A percentile compares a stretch with the other conserved stretches of the same genome.
These are phyloP conservation scores for Phlyctochytrium planicorne DNA, from an alignment of 192 early-diverging fungal genomes.

Conservation along the genomic window DNA sequence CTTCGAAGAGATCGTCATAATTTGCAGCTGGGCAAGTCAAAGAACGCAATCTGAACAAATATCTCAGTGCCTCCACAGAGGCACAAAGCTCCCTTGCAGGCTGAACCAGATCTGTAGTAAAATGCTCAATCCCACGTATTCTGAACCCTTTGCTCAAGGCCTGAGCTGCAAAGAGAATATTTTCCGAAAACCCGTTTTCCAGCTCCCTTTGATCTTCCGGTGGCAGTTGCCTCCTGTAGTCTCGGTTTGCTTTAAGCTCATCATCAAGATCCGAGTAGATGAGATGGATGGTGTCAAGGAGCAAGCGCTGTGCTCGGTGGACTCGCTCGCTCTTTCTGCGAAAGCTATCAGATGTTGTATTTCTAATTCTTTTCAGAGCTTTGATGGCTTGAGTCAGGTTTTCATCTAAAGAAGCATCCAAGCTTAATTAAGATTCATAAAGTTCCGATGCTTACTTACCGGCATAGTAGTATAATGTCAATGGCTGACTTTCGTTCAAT, in stretches of 20 bases:
- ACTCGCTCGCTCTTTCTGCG: slow-evolving; percentile 48
- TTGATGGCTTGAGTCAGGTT: slow-evolving; percentile 25
- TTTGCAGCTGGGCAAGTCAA: slow-evolving; percentile 24
- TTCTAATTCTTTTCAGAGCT: slow-evolving; percentile 23
- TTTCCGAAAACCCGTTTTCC: slow-evolving; percentile 65
- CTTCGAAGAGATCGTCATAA: slow-evolving; percentile 47
- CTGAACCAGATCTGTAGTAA: slow-evolving; percentile 49
- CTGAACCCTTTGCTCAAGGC: slow-evolving; percentile 63
- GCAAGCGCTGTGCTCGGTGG: slow-evolving; percentile 53
- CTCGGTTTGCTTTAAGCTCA: slow-evolving; percentile 40
- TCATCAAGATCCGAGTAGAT: slow-evolving; percentile 50
- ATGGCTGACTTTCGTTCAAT: slow-evolving; percentile 42
- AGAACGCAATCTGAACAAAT: slow-evolving; percentile 41
- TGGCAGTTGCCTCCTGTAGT: slow-evolving; percentile 58
- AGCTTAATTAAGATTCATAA: not conserved
- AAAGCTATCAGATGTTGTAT: slow-evolving; percentile 23
- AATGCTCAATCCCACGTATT: slow-evolving; percentile 66
- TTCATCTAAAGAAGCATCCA: slow-evolving; percentile 24
- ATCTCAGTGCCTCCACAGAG: slow-evolving; percentile 54
- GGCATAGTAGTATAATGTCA: slow-evolving; percentile 43
- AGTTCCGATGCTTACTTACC: slow-evolving; percentile 22
- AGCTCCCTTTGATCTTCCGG: slow-evolving; percentile 70
- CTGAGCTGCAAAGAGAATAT: slow-evolving; percentile 71
- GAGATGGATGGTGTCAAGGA: slow-evolving; percentile 54
- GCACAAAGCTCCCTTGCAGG: slow-evolving; percentile 53